Evolutionary conservation across 345 rosid genomes (phyloP).

Genomic region (Populus simonii): DNA sequence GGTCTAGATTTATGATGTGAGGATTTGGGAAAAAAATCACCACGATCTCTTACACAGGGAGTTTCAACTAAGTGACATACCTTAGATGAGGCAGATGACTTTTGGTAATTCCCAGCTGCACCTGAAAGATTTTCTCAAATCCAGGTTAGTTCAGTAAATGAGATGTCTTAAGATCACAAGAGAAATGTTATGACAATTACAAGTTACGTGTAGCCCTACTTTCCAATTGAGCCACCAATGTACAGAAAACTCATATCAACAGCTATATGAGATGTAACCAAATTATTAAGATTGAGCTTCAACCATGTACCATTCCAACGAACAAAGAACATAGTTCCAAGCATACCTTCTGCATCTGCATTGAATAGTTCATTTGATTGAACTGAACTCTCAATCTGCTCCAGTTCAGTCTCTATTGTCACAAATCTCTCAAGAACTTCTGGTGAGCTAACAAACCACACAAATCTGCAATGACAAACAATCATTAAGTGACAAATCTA

Average conservation of each 20-base stretch:
- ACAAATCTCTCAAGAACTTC: conserved; percentile 97
- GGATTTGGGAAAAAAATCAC: conserved; percentile 2
- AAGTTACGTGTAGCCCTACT: background rate
- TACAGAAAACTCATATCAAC: background rate
- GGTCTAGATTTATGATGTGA: conserved; percentile 12
- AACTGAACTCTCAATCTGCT: conserved; percentile 76
- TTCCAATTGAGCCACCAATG: background rate
- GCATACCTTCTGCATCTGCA: conserved; percentile 55
- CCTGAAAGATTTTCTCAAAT: conserved; percentile 30
- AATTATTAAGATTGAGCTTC: background rate
- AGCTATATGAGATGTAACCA: background rate
- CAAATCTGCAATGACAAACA: conserved; percentile 50
- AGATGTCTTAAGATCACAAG: background rate
- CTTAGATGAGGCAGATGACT: conserved; percentile 48
- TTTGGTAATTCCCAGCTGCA: conserved; percentile 41
- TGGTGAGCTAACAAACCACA: conserved; percentile 86
- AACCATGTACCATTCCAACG: background rate
- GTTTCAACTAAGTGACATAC: conserved; percentile 28
- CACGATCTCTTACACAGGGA: background rate
- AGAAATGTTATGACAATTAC: background rate
- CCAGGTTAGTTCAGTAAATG: background rate
- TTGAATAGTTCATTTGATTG: conserved; percentile 47
- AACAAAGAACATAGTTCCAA: background rate
- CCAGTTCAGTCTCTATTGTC: conserved; percentile 73
- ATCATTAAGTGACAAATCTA: conserved; percentile 5